Base-by-base conservation (phyloP, 345 rosid genomes). In the Acer negundo region DNA sequence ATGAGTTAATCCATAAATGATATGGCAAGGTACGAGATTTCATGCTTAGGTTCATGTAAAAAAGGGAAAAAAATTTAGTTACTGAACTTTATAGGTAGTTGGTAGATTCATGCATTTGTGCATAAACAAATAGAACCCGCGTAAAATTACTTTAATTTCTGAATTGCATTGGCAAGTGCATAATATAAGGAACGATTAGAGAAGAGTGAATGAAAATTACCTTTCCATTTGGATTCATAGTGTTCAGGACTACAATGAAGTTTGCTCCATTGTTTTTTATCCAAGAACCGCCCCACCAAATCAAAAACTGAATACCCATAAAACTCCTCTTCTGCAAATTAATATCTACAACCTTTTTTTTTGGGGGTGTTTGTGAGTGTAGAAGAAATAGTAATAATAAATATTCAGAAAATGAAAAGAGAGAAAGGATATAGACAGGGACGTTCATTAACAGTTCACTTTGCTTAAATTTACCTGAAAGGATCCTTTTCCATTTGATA, bases 221-320 rank as follows among this genome's bases (percentile, higher is more conserved):
- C 82, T 84, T 86, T 38, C 62, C 81, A 78, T 79, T 77, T 78
- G 81, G 79, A 69, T 73, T 77, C 68, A 58, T 59, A 75, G 80
- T 66, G 63, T 79, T 86, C 75, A 85, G 49, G 73, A 66, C 77
- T 28, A 85, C 87, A 71, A 47, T 69, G 73, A 90, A 90, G 80
- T 88, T 86, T 77, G 81, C 80, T 72, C 89, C 90, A 70, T 81
- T 85, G 55, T 86, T 81, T 77, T 88, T 90, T 64, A 84, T 38
- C 93, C 93, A 89, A 81, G 82, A 78, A 28, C 89, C 89, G 22
- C 86, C 84, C 1, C 85, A 80, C 91, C 87, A 87, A 75, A 87
- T 87, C 83, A 87, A 89, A 76, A 89, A 85, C 80, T 89, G 93
- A 68, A 86, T 80, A 78, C 91, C 87, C 62, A 83, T 70, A 69